Evolutionary conservation across 495 filamentous ascomycete species (phyloP), one percentile per base, ranked within the genome.

Genomic region (Penicillium malachiteum): DNA sequence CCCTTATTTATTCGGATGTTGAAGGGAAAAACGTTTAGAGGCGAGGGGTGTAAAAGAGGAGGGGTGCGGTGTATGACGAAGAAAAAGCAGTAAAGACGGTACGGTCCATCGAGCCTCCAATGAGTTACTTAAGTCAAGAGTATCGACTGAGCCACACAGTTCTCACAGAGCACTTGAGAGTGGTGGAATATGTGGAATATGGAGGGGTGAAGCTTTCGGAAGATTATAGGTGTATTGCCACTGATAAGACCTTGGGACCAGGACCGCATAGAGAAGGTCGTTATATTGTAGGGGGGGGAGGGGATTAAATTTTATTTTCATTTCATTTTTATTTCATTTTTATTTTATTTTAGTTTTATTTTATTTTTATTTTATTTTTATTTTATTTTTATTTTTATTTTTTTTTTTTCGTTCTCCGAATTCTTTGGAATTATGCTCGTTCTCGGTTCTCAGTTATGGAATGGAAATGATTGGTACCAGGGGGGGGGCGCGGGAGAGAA

Each of bases 31-130:
- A 62, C 59, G 47, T 41, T 62, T 41, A 48, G 57, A 64, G 60
- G 44, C 51, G 49, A 52, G 60, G 58, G 63, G 62, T 56, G 60
- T 26, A 26, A 26, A 52, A 57, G 63, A 60, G 52, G 58, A 59
- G 59, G 57, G 62, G 60, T 60, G 56, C 37, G 30, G 51, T 32
- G 50, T 56, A 55, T 59, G 52, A 52, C 44, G 46, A 59, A 57
- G 52, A 50, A 62, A 58, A 30, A 60, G 50, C 50, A 41, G 43
- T 13, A 51, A 68, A 46, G 63, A 66, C 35, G 59, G 62, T 58
- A 63, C 64, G 65, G 60, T 57, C 55, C 49, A 58, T 57, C 47
- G 49, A 47, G 55, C 63, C 54, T 63, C 65, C 63, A 68, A 66
- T 41, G 55, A 52, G 53, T 21, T 18, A 32, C 34, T 17, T 1